phyloP scores from a whole-genome alignment of 371 early-diverging fungal species.

The Mortierella sp. region DNA sequence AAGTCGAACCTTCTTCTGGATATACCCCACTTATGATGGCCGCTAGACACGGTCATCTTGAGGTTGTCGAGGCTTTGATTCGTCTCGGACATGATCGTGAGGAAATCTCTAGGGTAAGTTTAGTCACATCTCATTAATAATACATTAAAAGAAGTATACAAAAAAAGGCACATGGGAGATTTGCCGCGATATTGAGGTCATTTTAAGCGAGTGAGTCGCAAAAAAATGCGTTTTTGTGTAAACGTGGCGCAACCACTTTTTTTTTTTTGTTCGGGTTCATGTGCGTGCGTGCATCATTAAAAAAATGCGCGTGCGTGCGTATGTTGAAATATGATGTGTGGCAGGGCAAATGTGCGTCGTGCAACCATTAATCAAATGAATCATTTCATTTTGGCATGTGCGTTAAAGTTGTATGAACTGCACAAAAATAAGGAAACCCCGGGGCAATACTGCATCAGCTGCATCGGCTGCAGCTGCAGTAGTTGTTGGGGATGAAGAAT shows the following conservation, averaged over 20 bases:
- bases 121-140: background rate
- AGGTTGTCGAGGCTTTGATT: constrained; percentile 42
- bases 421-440: background rate
- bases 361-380: background rate
- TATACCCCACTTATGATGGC: constrained; percentile 52
- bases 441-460: background rate
- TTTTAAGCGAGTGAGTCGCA: too few relatives aligned
- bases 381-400: constrained; percentile 11
- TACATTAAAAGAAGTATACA: background rate
- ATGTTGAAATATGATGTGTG: background rate
- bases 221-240: background rate
- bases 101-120: constrained; percentile 48
- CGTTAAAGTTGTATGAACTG: constrained; percentile 24
- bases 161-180: background rate
- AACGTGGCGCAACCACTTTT: background rate
- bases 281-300: too few relatives aligned
- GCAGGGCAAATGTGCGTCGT: background rate
- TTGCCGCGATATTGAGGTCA: too few relatives aligned
- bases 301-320: background rate
- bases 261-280: too few relatives aligned
- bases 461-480: too few relatives aligned
- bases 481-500: constrained; percentile 1
- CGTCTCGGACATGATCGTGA: constrained; percentile 42
- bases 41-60: constrained; percentile 46
- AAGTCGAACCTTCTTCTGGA: constrained; percentile 39